Base-by-base conservation (phyloP, 2,329 filamentous ascomycete species). In the Pseudopyricularia cyperi region DNA sequence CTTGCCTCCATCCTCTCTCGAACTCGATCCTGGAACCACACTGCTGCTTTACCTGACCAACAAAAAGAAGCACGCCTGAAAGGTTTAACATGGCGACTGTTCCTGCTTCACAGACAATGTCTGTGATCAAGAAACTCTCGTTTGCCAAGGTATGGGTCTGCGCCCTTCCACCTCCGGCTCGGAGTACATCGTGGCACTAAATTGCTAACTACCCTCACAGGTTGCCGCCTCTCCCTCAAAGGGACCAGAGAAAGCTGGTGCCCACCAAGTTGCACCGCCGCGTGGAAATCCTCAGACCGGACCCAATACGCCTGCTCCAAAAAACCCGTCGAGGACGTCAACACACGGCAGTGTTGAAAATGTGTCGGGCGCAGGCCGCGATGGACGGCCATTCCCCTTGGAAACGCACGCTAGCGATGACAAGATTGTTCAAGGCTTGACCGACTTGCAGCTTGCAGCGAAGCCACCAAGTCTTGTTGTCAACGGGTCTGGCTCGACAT, bases 121-220 rank as follows among this genome's bases (percentile, higher is more conserved):
- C 71, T 56, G 74, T 76, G 57, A 57, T 69, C 52, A 69, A 70
- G 51, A 81, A 79, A 67, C 76, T 83, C 59, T 87, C 85, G 44
- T 89, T 89, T 73, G 85, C 85, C 68, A 89, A 87, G 77, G 85
- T 87, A 71, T 54, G 72, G 55, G 37, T 46, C 14, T 19, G 11
- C 46, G 37, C 30, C n/a, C 3, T 39, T 50, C 6, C 28, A 14
- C 28, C 28, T 17, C 35, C 48, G 14, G 47, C 47, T 24, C 28
- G 15, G 33, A 54, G 26, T 24, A 15, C 49, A 37, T 52, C 34
- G 35, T 8, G 34, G 26, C 24, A 42, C 17, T 3, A 28, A 39
- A 52, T 53, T n/a, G 52, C 50, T 52, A 37, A 48, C 14, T 30
- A 12, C 19, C 17, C n/a, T 12, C 30, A 32, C 48, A 61, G 55